A percentile compares a stretch with the other conserved stretches of the same genome.
These are phyloP conservation scores for Rhodotorula sp. DNA, from an alignment of 1,284 basidiomycete genomes.

Conservation along the genomic window DNA sequence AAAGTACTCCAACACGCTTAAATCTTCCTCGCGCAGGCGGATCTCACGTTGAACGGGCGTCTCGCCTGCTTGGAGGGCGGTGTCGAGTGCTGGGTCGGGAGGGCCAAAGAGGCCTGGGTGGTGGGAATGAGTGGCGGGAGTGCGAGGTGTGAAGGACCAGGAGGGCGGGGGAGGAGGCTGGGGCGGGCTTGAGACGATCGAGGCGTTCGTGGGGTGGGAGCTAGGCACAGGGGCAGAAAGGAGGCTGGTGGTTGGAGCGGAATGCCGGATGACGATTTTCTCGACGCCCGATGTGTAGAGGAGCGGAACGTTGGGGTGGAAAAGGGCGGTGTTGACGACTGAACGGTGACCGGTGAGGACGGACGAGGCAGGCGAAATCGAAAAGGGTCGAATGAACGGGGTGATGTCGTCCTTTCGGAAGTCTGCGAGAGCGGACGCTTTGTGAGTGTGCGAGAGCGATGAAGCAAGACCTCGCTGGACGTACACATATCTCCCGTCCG, in stretches of 20 bases:
- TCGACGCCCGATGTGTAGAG: conserved; percentile 70
- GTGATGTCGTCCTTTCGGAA: not conserved
- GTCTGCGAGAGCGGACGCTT: not conserved
- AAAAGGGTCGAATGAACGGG: not conserved
- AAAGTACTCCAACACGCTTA: conserved; percentile 30
- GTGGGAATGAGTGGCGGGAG: not conserved
- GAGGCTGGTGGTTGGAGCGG: conserved; percentile 55
- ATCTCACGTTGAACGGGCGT: not conserved
- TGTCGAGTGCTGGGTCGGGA: not conserved
- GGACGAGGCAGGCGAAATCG: conserved; percentile 12
- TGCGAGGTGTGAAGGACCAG: conserved; percentile 14
- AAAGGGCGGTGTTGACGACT: conserved; percentile 67
- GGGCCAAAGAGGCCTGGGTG: not conserved
- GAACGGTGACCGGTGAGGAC: conserved; percentile 62
- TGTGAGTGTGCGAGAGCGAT: not conserved
- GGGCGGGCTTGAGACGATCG: conserved; percentile 44
- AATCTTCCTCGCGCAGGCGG: conserved; percentile 17
- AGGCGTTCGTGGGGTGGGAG: too few relatives aligned
- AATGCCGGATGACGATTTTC: conserved; percentile 65
- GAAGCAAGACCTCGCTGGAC: conserved; percentile 32
- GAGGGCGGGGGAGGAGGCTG: not conserved
- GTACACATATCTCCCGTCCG: conserved; percentile 47
- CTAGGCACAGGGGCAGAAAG: conserved; percentile 40
- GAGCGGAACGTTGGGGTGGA: conserved; percentile 68
- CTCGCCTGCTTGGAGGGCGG: not conserved